These are phyloP conservation scores for Goffeauzyma gilvescens DNA, from an alignment of 768 basidiomycete genomes.

Conservation along the genomic window DNA sequence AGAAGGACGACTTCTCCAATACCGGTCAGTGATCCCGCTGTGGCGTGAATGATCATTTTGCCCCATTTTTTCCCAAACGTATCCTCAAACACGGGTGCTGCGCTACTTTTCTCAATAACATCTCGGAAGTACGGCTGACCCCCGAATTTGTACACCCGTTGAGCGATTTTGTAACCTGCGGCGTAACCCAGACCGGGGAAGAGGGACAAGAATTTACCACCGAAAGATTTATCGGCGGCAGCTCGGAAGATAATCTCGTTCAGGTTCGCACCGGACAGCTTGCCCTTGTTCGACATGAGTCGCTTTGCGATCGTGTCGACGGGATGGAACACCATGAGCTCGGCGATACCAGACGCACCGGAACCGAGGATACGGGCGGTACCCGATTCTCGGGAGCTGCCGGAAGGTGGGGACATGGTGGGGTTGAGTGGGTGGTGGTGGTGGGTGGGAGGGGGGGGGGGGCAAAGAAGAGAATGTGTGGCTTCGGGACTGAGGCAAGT, in stretches of 20 bases:
- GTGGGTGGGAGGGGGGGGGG: background rate
- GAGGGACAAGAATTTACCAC: conserved; percentile 61
- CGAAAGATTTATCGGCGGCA: conserved; percentile 48
- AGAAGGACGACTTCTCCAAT: conserved; percentile 98
- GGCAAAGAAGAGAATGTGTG: too few species aligned
- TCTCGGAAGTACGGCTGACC: conserved; percentile 98
- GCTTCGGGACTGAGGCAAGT: too few species aligned
- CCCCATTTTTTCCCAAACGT: conserved; percentile 85
- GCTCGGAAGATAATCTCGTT: conserved; percentile 75
- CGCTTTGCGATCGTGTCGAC: conserved; percentile 92
- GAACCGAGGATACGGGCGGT: conserved; percentile 78
- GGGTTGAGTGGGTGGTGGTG: background rate
- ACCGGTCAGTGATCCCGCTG: conserved; percentile 56
- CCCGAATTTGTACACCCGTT: conserved; percentile 93
- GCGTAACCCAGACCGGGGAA: conserved; percentile 90
- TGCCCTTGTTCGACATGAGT: conserved; percentile 84
- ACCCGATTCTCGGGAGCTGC: conserved; percentile 47
- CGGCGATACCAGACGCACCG: conserved; percentile 81
- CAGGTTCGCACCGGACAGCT: conserved; percentile 37
- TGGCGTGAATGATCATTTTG: conserved; percentile 86
- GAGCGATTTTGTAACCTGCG: conserved; percentile 88
- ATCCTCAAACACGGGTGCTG: conserved; percentile 61
- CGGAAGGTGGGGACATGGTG: background rate
- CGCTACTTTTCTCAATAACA: conserved; percentile 40
- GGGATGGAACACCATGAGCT: conserved; percentile 85